Evolutionary conservation across 495 filamentous ascomycete genomes (phyloP), one percentile per base, ranked within the genome.

Genomic region (Tuber melanosporum): DNA sequence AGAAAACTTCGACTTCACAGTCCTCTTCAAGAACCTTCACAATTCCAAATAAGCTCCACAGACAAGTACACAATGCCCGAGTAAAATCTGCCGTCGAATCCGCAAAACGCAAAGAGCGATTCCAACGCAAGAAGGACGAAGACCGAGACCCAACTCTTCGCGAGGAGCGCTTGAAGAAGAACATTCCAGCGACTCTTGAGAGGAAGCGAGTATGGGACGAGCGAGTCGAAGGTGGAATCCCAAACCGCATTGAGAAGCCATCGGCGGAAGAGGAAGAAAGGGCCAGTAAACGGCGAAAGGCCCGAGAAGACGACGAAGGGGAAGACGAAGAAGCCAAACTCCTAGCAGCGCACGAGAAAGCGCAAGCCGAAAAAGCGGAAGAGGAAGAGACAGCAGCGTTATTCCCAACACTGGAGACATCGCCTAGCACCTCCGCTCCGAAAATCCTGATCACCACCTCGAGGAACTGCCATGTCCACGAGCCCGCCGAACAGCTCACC

Each of bases 161-260:
- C 73, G 89, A 88, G 73, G 88, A 91, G 73, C 88, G 95, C 79
- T 86, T 93, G 71, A 90, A 87, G 78, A 88, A 87, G 79, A 98
- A 98, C 85, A 87, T 94, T 57, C 93, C 95, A 3, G 83, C 89
- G 57, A 97, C 93, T 3, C 88, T 98, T 39, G 95, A 98, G 78
- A 89, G 90, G 71, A 98, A 97, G 87, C 86, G 95, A 83, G 89
- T 93, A 73, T 99, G 94, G 95, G 95, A 98, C 81, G 92, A 96
- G 76, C 73, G 77, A 57, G 89, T 91, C n/a, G 92, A 92, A 75
- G 91, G 91, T 70, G 93, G 88, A 90, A 80, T 86, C 92, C 83
- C 94, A 87, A 91, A 83, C 89, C 89, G 73, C 88, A 90, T 77
- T 88, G 85, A 82, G 43, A 62, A 52, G 10, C 14, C 69, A n/a